Base-by-base conservation (phyloP, 306 rosid genomes). In the Cajanus cajan region DNA sequence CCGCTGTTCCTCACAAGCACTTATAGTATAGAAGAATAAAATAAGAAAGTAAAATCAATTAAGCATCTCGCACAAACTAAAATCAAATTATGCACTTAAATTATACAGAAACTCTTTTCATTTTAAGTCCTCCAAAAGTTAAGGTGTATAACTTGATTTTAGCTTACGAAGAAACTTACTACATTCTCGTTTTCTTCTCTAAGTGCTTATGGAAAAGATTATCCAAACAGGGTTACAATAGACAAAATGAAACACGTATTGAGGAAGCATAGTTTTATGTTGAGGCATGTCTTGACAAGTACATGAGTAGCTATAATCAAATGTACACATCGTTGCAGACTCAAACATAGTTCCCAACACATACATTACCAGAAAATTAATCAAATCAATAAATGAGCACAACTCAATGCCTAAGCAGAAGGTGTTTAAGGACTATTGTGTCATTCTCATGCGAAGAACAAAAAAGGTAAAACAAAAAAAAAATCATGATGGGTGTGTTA, bases 381-480 rank as follows among this genome's bases (percentile, higher is more conserved):
- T 62, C 28, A 80, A 78, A 73, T 58, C 13, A 70, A 62, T 19
- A 54, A 69, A 69, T 18, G 59, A 65, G 61, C 54, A 78, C 12
- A 19, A 2, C 78, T 59, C 13, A 70, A 70, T 25, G 12, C 45
- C 62, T n/a, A 62, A 59, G 67, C 47, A 78, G 21, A 61, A 61
- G 21, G 15, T 16, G 44, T 31, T 19, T 28, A 48, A 68, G 48
- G 40, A 33, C 41, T 68, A 31, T 22, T 34, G 55, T 31, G 18
- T 3, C 14, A 69, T 45, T 45, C 40, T 44, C 18, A 7, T 7
- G 8, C 7, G 68, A 31, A 77, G 79, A 48, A 37, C 24, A n/a
- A 37, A 65, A 18, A 18, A 4, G 5, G 14, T 4, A 14, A 10
- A 74, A 16, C 39, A 18, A 8, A n/a, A 45, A 44, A 7, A 18